Percentiles rank a stretch among this genome's conserved stretches.
Evolutionary conservation across 2,329 filamentous ascomycete genomes (phyloP).

Genomic region (Fusarium nygamai): DNA sequence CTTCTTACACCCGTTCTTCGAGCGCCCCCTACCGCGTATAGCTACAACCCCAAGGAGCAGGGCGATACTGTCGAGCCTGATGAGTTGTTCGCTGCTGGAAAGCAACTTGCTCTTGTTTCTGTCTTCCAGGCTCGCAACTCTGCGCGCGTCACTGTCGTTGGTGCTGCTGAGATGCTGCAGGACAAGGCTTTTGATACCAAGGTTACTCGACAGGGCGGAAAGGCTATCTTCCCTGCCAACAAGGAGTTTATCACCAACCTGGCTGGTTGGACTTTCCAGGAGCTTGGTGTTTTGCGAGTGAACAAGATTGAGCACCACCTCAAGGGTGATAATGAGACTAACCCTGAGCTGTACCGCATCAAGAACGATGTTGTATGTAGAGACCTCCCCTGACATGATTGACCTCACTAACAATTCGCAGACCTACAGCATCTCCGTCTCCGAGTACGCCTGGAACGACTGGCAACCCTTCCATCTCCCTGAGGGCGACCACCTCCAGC

Average conservation of each 20-base stretch:
- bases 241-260: conserved; percentile 85
- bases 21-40: conserved; percentile 87
- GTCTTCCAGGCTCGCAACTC: conserved; percentile 92
- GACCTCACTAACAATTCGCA: conserved; percentile 51
- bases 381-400: background rate
- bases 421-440: conserved; percentile 89
- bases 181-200: conserved; percentile 88
- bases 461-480: conserved; percentile 80
- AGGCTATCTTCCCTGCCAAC: conserved; percentile 75
- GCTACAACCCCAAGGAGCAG: conserved; percentile 93
- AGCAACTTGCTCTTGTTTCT: conserved; percentile 86
- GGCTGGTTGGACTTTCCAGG: conserved; percentile 96
- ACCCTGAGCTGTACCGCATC: conserved; percentile 91
- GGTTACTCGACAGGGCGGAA: conserved; percentile 69
- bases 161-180: conserved; percentile 86
- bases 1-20: conserved; percentile 84
- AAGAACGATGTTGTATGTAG: conserved; percentile 91
- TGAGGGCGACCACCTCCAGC: conserved; percentile 78
- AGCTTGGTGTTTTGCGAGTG: conserved; percentile 88
- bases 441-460: conserved; percentile 81
- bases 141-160: conserved; percentile 86
- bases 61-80: conserved; percentile 69
- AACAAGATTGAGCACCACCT: conserved; percentile 83
- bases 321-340: conserved; percentile 66
- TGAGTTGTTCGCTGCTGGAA: conserved; percentile 85